Percentiles rank a stretch among this genome's conserved stretches.
Evolutionary conservation across 2,329 filamentous ascomycete genomes (phyloP).

Genomic region (Sporothrix mexicana): DNA sequence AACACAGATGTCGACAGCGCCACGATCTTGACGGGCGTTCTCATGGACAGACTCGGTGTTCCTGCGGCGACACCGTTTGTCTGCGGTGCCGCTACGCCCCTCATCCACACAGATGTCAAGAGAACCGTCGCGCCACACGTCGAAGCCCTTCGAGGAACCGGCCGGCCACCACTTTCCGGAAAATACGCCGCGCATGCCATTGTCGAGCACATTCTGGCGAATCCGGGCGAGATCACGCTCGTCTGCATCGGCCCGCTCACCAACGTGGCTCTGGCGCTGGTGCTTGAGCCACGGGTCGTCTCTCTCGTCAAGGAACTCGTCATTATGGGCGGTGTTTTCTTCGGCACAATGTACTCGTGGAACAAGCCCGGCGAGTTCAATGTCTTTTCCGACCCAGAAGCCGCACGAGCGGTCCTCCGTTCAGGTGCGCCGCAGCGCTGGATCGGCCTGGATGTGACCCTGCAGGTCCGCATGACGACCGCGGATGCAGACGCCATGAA

Average conservation of each 20-base stretch:
- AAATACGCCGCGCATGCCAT: conserved; percentile 21
- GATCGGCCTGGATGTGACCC: conserved; percentile 26
- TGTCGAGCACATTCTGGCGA: conserved; percentile 18
- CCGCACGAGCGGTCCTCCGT: conserved; percentile 14
- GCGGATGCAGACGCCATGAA: conserved; percentile 16
- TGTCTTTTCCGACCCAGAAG: conserved; percentile 25
- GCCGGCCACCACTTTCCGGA: neutral
- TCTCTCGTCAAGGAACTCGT: conserved; percentile 21
- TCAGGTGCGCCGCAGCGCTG: conserved; percentile 26
- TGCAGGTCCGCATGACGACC: conserved; percentile 19
- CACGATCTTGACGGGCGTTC: neutral
- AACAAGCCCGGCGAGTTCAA: conserved; percentile 31
- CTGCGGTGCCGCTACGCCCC: neutral
- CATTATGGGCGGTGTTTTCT: conserved; percentile 28
- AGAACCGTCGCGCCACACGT: conserved; percentile 18
- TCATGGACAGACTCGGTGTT: neutral
- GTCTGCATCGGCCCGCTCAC: conserved; percentile 26
- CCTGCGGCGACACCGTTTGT: neutral
- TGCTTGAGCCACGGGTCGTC: conserved; percentile 1
- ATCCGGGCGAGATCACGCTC: conserved; percentile 25
- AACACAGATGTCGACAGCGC: conserved; percentile 1
- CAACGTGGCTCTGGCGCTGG: conserved; percentile 23
- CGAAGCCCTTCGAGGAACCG: neutral
- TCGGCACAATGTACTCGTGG: conserved; percentile 29
- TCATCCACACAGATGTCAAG: neutral